phyloP scores from a whole-genome alignment of 2,329 filamentous ascomycete species.

The Penicillium oxalicum region DNA sequence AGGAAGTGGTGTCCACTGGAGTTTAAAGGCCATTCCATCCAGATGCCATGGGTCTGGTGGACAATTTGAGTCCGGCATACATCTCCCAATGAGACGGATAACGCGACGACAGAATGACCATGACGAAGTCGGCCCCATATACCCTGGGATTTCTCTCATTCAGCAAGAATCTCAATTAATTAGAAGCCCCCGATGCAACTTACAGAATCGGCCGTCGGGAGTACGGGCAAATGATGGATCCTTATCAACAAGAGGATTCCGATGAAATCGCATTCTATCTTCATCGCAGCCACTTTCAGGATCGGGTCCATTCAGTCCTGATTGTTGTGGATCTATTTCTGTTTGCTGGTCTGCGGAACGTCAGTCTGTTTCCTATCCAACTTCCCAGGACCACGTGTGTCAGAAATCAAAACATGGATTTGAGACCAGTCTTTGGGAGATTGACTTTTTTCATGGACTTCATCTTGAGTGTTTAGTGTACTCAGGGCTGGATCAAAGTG shows the following conservation, averaged over 20 bases:
- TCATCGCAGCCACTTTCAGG: conserved; percentile 9
- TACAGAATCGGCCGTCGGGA: conserved; percentile 27
- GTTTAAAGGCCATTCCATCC: conserved; percentile 27
- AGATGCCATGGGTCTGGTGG: conserved; percentile 29
- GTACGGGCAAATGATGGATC: conserved; percentile 30
- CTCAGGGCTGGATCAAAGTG: too few relatives aligned
- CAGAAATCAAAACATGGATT: too few relatives aligned
- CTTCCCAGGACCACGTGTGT: too few relatives aligned
- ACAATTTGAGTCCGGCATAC: conserved; percentile 28
- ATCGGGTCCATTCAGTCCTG: neutral
- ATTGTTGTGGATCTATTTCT: too few relatives aligned
- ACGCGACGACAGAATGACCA: conserved; percentile 36
- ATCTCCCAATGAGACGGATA: conserved; percentile 27
- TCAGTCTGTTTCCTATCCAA: too few relatives aligned
- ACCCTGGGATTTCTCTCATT: conserved; percentile 17
- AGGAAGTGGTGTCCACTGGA: conserved; percentile 26
- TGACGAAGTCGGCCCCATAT: conserved; percentile 34
- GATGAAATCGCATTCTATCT: conserved; percentile 15
- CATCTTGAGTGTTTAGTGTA: too few relatives aligned
- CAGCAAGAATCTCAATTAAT: neutral
- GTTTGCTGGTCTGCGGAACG: too few relatives aligned
- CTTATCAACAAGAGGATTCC: conserved; percentile 29
- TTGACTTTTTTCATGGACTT: too few relatives aligned
- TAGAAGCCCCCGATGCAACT: neutral
- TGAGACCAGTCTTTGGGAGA: too few relatives aligned